A percentile compares a stretch with the other conserved stretches of the same genome.
Conservation (phyloP, 2,329 filamentous ascomycete species). For the Drechslera avenae region DNA sequence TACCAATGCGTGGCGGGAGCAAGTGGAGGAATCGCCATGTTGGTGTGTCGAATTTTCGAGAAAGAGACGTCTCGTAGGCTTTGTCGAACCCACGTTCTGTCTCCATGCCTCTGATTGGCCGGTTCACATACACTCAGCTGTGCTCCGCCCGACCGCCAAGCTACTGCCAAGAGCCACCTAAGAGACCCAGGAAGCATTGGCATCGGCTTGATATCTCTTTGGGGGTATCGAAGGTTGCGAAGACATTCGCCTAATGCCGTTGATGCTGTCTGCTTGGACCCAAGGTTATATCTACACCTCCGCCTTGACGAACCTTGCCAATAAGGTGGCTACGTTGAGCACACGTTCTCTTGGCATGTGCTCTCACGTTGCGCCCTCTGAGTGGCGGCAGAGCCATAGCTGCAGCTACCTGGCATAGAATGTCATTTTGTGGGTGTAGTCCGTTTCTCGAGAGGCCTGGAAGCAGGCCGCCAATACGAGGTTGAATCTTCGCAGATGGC, state of each 20-base stretch:
- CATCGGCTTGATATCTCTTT: conserved; percentile 10
- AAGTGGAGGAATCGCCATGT: too few relatives aligned
- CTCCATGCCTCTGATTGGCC: too few relatives aligned
- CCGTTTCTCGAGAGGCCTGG: background rate
- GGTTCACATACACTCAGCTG: too few relatives aligned
- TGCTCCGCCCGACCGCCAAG: background rate
- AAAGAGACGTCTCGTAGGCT: too few relatives aligned
- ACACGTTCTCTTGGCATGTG: conserved; percentile 21
- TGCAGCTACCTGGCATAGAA: conserved; percentile 10
- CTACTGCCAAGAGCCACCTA: background rate
- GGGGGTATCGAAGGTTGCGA: background rate
- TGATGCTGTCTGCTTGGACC: background rate
- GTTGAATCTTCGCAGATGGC: conserved; percentile 17
- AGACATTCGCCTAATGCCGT: background rate
- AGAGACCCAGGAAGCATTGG: background rate
- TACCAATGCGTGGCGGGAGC: too few relatives aligned
- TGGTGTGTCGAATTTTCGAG: too few relatives aligned
- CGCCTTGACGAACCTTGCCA: conserved; percentile 7
- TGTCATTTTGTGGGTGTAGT: conserved; percentile 5
- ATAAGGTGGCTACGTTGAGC: conserved; percentile 14
- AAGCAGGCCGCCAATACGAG: conserved; percentile 12
- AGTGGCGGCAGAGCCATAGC: conserved; percentile 18
- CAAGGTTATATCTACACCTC: background rate
- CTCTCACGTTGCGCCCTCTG: conserved; percentile 13
- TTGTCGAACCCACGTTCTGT: too few relatives aligned